Evolutionary conservation across 805 yeast species (phyloP).

Genomic region (Metschnikowia anglica): DNA sequence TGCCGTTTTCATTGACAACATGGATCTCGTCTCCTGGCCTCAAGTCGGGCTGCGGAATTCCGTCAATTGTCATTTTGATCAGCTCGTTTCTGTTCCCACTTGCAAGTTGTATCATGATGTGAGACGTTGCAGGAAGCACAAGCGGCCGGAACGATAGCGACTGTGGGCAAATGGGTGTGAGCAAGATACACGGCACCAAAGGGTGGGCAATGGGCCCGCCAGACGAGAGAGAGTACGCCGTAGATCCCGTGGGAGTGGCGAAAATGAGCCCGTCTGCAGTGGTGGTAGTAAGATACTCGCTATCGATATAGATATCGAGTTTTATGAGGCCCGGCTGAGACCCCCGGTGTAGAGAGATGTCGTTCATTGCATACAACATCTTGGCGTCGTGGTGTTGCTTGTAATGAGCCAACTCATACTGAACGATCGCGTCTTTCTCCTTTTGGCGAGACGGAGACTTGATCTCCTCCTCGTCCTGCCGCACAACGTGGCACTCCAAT

Average conservation of each 20-base stretch:
- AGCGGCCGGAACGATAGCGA: slow-evolving; percentile 89
- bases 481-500: slow-evolving; percentile 69
- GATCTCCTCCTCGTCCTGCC: slow-evolving; percentile 19
- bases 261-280: slow-evolving; percentile 88
- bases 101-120: slow-evolving; percentile 61
- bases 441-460: slow-evolving; percentile 3
- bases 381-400: slow-evolving; percentile 23
- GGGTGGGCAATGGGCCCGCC: slow-evolving; percentile 96
- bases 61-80: slow-evolving; percentile 73
- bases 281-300: slow-evolving; percentile 80
- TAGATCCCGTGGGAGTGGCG: slow-evolving; percentile 92
- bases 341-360: slow-evolving; percentile 84
- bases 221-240: slow-evolving; percentile 84
- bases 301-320: slow-evolving; percentile 82
- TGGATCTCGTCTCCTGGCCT: slow-evolving; percentile 78
- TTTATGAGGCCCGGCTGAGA: slow-evolving; percentile 81
- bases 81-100: slow-evolving; percentile 43
- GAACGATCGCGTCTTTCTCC: slow-evolving; percentile 16
- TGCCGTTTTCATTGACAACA: slow-evolving; percentile 63
- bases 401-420: slow-evolving; percentile 20
- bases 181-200: slow-evolving; percentile 70
- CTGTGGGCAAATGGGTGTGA: slow-evolving; percentile 91
- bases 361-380: slow-evolving; percentile 85
- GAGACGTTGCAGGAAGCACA: slow-evolving; percentile 74
- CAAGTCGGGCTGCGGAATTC: slow-evolving; percentile 69